Evolutionary conservation across 306 rosid species (phyloP), one percentile per base, ranked within the genome.

Genomic region (Quercus ilex): DNA sequence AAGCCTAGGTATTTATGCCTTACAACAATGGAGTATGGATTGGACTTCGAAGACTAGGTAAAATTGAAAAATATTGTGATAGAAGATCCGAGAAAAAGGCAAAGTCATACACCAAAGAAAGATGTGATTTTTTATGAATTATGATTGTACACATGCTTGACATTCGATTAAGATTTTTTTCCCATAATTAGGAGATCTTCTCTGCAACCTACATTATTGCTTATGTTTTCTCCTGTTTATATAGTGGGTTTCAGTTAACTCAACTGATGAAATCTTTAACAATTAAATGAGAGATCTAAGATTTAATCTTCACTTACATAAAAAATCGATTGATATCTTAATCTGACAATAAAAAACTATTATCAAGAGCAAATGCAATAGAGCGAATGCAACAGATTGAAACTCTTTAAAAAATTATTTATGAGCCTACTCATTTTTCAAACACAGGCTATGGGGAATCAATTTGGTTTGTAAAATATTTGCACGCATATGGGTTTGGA

Each of bases 181-280:
- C 33, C 33, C 5, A 60, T 4, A 12, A 25, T 25, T 23, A 23
- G 18, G 35, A 60, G 67, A 60, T 60, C 67, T 25, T 60, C 67
- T 60, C 35, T 60, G 67, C 33, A 23, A 25, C 67, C 17, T 15
- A 25, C 8, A 5, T 55, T n/a, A 55, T 55, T 17, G 60, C 60
- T 55, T 19, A 55, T 55, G 8, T 55, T 55, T n/a, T n/a, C 9
- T 20, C 3, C 21, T 55, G 12, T 49, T 12, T 49, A 49, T 7
- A 2, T 0, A 0, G 46, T 41, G 0, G 0, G 1, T 38, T 35
- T 0, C 0, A 38, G 0, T 38, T 38, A 7, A 8, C 1, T 41
- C 3, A 41, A 2, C 0, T 7, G 3, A 0, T 7, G 8, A 41
- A 8, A 2, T 41, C 0, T 41, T 41, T 41, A 41, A 41, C 0